Base-by-base conservation (phyloP, 2,329 filamentous ascomycete genomes). In the Fusarium nematophilum region DNA sequence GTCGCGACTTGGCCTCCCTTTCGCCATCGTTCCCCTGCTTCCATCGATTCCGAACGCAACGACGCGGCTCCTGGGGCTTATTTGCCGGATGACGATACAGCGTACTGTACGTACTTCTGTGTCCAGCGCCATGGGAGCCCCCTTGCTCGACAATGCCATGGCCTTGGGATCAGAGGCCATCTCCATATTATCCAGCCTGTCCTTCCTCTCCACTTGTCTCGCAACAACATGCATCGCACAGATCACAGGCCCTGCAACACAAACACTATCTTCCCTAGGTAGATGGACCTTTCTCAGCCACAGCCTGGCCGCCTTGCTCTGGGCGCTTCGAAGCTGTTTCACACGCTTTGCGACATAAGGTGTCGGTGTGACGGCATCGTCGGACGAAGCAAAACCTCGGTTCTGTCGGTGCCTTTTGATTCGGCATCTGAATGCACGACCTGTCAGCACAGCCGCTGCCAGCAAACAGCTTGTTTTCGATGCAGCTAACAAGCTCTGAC, bases 301-400 rank as follows among this genome's bases (percentile, higher is more conserved):
- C 15, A 50, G 18, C 5, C 44, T 42, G 21, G 23, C 26, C 31
- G 23, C 44, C 30, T 31, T 25, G 13, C 18, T 33, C 30, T 30
- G 23, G 49, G 26, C 17, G 21, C 27, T 25, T 50, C 18, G 18
- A 34, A 40, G 23, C 27, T 18, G 36, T 48, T 40, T 54, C 43
- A 39, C 49, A 45, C 14, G 6, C 9, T 43, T 67, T 47, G 50
- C 66, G 66, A 68, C 58, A 68, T 68, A 37, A 7, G 21, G 15
- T 62, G 59, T 67, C 66, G 66, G 61, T 68, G 53, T 68, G 66
- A 44, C 64, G 66, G 62, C 62, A 67, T 64, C 14, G 4, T 39
- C n/a, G 49, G 36, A 43, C 40, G 61, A 67, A 64, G 63, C 49
- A 25, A 59, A 64, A 42, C 27, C 43, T 57, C 23, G 25, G 23